Evolutionary conservation across 2,329 filamentous ascomycete species (phyloP), one percentile per base, ranked within the genome.

Genomic region (Pseudogymnoascus sp.): DNA sequence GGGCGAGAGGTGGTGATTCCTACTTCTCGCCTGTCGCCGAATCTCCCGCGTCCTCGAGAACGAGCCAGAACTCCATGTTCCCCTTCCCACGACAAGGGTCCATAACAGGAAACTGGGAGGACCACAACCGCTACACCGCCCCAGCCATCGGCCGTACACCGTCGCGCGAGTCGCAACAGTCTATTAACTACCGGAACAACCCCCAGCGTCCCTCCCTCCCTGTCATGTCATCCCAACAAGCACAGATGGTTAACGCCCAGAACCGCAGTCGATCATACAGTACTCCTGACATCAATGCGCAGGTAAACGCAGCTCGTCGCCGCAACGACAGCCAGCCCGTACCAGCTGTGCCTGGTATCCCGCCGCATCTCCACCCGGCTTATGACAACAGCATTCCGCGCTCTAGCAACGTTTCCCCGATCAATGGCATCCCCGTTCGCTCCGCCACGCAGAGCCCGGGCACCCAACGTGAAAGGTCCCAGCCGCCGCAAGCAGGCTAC

Each of bases 21-120:
- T 97, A 97, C 76, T 99, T 99, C 75, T 97, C 93, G 0, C 95
- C 95, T 0, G 83, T 88, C 1, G 83, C 82, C 35, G 93, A 97
- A 62, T 91, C 90, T 0, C 90, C 90, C 8, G 86, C 86, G 45
- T 91, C 88, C 12, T 88, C 88, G 23, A 83, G 90, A 59, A 88
- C 89, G 6, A 93, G 89, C 73, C 86, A 86, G 1, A 83, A 90
- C 4, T 91, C 90, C 41, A 87, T 92, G 72, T 96, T 92, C 70
- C 85, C 87, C 1, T 96, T 96, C 71, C 88, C 91, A 60, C 88
- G 92, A 65, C 85, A 90, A 67, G 81, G 81, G 9, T 88, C 87
- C 1, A 87, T 90, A 1, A 83, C 87, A 66, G 83, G 84, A 37
- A 80, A 80, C 0, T 91, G 89, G 81, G 85, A 87, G 70, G 86